Base-by-base conservation (phyloP, 1,284 basidiomycete genomes). In the Mrakiaceae sp. region DNA sequence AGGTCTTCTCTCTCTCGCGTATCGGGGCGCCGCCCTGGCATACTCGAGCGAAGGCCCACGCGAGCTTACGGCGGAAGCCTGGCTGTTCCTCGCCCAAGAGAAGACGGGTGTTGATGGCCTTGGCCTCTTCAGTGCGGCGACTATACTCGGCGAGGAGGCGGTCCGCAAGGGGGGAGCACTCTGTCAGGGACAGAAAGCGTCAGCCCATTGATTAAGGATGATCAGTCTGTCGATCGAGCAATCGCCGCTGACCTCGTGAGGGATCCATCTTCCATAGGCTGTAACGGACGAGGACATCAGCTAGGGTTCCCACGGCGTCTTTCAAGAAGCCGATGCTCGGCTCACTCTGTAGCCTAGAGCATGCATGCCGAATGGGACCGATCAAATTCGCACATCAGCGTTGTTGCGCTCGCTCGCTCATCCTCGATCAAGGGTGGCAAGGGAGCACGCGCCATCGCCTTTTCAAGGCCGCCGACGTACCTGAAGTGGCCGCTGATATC, bases 401-500 rank as follows among this genome's bases (percentile, higher is more conserved):
- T 27, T 27, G 27, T 27, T 27, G 27, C 27, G 27, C 27, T 27
- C 27, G 27, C 27, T 27, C 27, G 27, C 27, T 27, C 27, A 27
- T 27, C 27, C 27, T 27, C 27, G 2, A 27, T 27, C 27, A 27
- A 27, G 27, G 27, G 27, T 27, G 27, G 27, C 27, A 27, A 2
- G 27, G 27, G 27, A 27, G 27, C 27, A 27, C 27, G 27, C 27
- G 27, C 27, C 27, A 27, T 27, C 27, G 27, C 27, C 27, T 27
- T 27, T 2, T 27, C 27, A 27, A 27, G 27, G 27, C 27, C 27
- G 27, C 2, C 27, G 27, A 27, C 27, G 27, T 27, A 27, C 85
- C 72, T 87, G 85, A 0, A 87, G 77, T 0, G 85, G 84, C 42
- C 87, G 79, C 70, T 86, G 84, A 71, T 50, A 55, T 0, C 72